Evolutionary conservation across 2,329 filamentous ascomycete species (phyloP).

Genomic region (Colletotrichum spinosum): DNA sequence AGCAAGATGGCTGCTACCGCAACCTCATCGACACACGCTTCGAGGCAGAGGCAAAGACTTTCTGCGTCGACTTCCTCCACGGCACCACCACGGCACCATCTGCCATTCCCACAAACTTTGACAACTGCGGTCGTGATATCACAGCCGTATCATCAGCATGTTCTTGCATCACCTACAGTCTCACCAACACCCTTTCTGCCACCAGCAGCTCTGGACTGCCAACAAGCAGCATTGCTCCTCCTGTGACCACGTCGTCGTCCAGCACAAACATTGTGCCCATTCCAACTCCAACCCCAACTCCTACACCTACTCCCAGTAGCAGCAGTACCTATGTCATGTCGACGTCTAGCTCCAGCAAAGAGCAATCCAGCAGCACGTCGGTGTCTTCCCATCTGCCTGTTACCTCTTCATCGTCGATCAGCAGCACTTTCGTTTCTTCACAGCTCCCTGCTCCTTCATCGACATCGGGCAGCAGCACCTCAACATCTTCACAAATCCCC

Average conservation of each 20-base stretch:
- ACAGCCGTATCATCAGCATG: conserved; percentile 48
- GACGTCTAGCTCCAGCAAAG: conserved; percentile 17
- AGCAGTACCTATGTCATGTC: background rate
- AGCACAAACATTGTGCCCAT: conserved; percentile 6
- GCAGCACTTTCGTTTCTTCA: too few relatives aligned
- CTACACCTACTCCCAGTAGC: background rate
- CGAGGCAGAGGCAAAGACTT: conserved; percentile 42
- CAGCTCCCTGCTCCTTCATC: conserved; percentile 2
- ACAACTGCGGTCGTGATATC: conserved; percentile 43
- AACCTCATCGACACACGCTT: conserved; percentile 49
- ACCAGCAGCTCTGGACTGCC: conserved; percentile 11
- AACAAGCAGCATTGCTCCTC: conserved; percentile 9
- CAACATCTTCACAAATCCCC: background rate
- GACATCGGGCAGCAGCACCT: conserved; percentile 18
- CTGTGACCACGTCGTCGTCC: conserved; percentile 13
- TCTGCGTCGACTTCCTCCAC: conserved; percentile 49
- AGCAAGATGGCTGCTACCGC: conserved; percentile 50
- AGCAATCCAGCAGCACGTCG: conserved; percentile 8
- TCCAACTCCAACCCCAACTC: conserved; percentile 3
- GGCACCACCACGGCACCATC: conserved; percentile 43
- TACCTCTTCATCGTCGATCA: too few relatives aligned
- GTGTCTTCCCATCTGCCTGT: background rate
- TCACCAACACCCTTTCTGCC: conserved; percentile 21
- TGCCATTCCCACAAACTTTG: conserved; percentile 46
- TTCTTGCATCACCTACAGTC: conserved; percentile 50